Evolutionary conservation across 163 green algal species (phyloP).

Genomic region (Scenedesmus sp.): DNA sequence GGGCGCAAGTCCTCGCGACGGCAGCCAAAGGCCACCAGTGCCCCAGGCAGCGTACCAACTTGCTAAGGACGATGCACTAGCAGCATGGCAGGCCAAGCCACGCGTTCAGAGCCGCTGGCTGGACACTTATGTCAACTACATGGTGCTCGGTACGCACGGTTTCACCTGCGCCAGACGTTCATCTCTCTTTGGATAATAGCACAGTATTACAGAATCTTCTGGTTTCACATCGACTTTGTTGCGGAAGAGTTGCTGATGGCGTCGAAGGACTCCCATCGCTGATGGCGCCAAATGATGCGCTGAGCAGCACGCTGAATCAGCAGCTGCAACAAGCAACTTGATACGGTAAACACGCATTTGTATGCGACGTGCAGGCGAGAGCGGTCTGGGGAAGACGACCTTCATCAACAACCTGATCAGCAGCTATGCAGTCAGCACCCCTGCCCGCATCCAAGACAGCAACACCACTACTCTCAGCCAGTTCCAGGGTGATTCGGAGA

Average conservation of each 20-base stretch:
- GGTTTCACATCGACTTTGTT: too few species aligned
- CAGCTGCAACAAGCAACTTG: neutral
- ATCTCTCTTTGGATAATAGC: neutral
- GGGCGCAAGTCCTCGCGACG: neutral
- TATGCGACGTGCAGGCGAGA: neutral
- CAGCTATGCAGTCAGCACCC: neutral
- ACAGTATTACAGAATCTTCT: neutral
- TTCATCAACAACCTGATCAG: constrained; percentile 38
- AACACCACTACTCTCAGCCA: constrained; percentile 18
- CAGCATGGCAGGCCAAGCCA: constrained; percentile 28
- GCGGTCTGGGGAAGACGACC: constrained; percentile 34
- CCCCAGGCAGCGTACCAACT: neutral
- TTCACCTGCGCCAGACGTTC: neutral
- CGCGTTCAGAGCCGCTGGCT: constrained; percentile 25
- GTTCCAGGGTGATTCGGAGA: constrained; percentile 21
- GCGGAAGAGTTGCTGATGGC: too few species aligned
- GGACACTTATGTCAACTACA: constrained; percentile 46
- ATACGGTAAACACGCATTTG: neutral
- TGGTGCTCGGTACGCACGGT: constrained; percentile 29
- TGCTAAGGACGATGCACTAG: constrained; percentile 9
- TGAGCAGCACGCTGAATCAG: neutral
- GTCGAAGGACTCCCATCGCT: too few species aligned
- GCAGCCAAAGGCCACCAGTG: neutral
- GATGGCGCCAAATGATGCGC: neutral
- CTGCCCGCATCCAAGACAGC: neutral